phyloP scores from a whole-genome alignment of 1,284 basidiomycete genomes.

The Ustilago shanxiensis region DNA sequence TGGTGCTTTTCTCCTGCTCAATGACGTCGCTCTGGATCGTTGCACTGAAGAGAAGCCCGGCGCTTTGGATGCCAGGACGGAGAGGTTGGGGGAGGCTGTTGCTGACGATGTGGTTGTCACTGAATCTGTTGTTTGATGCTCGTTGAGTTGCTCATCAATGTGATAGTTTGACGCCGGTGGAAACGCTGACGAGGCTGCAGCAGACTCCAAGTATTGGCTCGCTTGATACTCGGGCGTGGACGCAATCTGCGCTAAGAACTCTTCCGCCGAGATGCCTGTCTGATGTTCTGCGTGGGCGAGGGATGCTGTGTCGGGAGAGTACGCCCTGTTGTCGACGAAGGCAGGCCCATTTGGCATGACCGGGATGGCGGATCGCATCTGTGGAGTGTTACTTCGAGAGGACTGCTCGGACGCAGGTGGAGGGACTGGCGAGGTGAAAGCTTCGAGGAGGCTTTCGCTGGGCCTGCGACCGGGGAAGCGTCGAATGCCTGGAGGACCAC shows the following conservation, averaged over 20 bases:
- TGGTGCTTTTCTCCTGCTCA: constrained; percentile 31
- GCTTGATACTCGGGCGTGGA: constrained; percentile 45
- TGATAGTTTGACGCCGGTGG: neutral
- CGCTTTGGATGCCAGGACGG: constrained; percentile 11
- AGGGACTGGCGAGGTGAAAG: constrained; percentile 10
- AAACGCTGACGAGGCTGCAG: constrained; percentile 2
- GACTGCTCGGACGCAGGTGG: constrained; percentile 12
- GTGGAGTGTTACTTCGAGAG: constrained; percentile 36
- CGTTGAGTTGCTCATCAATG: neutral
- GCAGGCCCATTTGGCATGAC: constrained; percentile 46
- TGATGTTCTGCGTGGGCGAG: neutral
- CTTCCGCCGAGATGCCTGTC: constrained; percentile 26
- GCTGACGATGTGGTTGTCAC: constrained; percentile 6
- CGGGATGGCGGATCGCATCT: constrained; percentile 41
- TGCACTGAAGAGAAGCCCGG: constrained; percentile 31
- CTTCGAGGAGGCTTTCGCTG: constrained; percentile 28
- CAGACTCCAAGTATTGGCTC: constrained; percentile 33
- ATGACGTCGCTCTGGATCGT: constrained; percentile 25
- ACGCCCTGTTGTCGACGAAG: constrained; percentile 21
- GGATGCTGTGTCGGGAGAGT: constrained; percentile 21
- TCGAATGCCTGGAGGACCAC: constrained; percentile 31
- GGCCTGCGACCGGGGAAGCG: constrained; percentile 36
- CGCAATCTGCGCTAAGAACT: constrained; percentile 44
- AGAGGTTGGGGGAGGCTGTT: constrained; percentile 8
- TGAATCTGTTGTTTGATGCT: constrained; percentile 1